These are phyloP conservation scores for Yamadazyma mexicana DNA, from an alignment of 1,139 yeast genomes.

Conservation along the genomic window DNA sequence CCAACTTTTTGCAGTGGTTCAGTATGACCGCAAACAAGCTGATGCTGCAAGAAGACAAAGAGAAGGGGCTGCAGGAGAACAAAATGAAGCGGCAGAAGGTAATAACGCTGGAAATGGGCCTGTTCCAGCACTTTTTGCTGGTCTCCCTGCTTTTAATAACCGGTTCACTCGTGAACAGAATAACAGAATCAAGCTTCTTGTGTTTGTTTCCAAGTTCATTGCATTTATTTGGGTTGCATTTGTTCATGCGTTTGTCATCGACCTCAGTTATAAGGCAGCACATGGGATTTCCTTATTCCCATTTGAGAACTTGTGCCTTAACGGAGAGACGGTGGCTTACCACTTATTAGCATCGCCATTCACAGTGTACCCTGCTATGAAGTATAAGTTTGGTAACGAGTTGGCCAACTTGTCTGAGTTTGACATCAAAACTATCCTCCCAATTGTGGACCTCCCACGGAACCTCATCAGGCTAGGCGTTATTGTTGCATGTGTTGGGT, in stretches of 20 bases:
- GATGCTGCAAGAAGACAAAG: neutral
- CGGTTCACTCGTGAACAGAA: neutral
- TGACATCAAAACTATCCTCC: neutral
- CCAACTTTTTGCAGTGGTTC: constrained; percentile 18
- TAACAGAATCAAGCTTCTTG: neutral
- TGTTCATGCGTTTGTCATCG: constrained; percentile 32
- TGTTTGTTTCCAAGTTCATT: constrained; percentile 8
- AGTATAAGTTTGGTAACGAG: neutral
- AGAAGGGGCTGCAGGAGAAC: neutral
- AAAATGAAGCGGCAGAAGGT: neutral
- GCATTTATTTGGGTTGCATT: constrained; percentile 5
- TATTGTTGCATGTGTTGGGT: neutral
- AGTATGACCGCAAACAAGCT: constrained; percentile 5
- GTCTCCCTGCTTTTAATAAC: neutral
- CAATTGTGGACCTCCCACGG: neutral
- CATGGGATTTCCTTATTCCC: constrained; percentile 7
- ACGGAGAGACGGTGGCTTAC: neutral
- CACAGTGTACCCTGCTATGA: constrained; percentile 1
- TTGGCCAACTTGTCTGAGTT: neutral
- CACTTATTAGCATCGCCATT: constrained; percentile 1
- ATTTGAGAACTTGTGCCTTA: neutral
- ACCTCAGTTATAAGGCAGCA: constrained; percentile 21
- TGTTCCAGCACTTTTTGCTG: neutral
- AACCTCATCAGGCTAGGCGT: neutral
- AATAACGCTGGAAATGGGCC: neutral